Base-by-base conservation (phyloP, 2,329 filamentous ascomycete species). In the Colletotrichum lentis region DNA sequence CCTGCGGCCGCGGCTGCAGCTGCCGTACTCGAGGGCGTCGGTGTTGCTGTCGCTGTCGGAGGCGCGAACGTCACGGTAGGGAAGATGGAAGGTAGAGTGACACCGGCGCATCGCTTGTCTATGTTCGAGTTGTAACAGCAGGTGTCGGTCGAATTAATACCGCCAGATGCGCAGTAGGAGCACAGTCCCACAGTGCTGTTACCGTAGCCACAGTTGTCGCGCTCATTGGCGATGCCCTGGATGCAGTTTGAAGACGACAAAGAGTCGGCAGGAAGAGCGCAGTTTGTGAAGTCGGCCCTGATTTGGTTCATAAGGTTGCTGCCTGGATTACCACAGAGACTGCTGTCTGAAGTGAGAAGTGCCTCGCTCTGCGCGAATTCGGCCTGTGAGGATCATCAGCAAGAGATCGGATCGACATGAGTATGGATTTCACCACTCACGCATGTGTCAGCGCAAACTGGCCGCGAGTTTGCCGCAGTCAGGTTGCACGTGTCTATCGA, bases 101-200 rank as follows among this genome's bases (percentile, higher is more conserved):
- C 91, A 58, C 87, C 87, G 57, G 86, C 81, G 77, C 96, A 99
- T 71, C 89, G 87, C 31, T 81, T 81, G 67, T 92, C 86, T n/a
- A 91, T 90, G 70, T 93, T 85, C 5, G 94, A 89, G 73, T 89
- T 93, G 75, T 94, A 90, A 79, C 96, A 99, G 82, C 96, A 99
- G 3, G 94, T 96, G 77, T 98, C 95, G 58, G 95, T 98, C 11
- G 93, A 91, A 79, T 98, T 98, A 70, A 90, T 88, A 35, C 94
- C 94, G 73, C 92, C 95, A 7, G 89, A 84, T 49, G 87, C 86
- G 78, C 96, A 99, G 78, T 96, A 97, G 5, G 90, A 88, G 81
- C 96, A 99, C 43, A 99, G 84, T 3, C 94, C 94, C 63, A 90
- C 77, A 8, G 85, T 88, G 77, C 87, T 90, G 71, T 88, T 86